phyloP scores from a whole-genome alignment of 345 rosid species.

The Abelmoschus esculentus region DNA sequence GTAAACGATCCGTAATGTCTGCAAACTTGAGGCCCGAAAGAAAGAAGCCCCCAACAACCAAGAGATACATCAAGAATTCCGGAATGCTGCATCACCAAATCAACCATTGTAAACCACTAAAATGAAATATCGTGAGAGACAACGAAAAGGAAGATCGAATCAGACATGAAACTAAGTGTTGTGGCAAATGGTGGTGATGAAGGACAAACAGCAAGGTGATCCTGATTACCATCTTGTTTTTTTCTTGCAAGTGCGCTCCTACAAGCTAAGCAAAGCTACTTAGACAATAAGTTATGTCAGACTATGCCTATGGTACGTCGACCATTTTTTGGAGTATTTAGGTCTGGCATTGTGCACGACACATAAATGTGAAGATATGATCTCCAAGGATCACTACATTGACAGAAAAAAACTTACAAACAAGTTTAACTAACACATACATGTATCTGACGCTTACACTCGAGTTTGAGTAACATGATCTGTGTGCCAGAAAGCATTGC shows the following conservation, averaged over 20 bases:
- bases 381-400: background rate
- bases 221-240: too few relatives aligned
- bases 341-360: background rate
- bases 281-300: background rate
- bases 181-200: background rate
- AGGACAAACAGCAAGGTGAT: background rate
- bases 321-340: background rate
- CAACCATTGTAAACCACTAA: background rate
- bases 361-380: background rate
- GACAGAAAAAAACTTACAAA: background rate
- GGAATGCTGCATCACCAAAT: constrained; percentile 49
- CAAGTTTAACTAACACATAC: background rate
- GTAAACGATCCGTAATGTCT: constrained; percentile 68
- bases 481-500: background rate
- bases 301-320: background rate
- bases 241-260: too few relatives aligned
- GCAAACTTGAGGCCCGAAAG: constrained; percentile 75
- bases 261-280: background rate
- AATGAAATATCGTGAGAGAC: background rate
- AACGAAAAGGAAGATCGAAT: background rate
- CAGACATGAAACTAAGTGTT: background rate
- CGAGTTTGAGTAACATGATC: background rate
- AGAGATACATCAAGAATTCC: constrained; percentile 70
- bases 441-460: background rate
- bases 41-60: constrained; percentile 70